Conservation (phyloP, 2,329 filamentous ascomycete species). For the Chaetoscypha palmicola region DNA sequence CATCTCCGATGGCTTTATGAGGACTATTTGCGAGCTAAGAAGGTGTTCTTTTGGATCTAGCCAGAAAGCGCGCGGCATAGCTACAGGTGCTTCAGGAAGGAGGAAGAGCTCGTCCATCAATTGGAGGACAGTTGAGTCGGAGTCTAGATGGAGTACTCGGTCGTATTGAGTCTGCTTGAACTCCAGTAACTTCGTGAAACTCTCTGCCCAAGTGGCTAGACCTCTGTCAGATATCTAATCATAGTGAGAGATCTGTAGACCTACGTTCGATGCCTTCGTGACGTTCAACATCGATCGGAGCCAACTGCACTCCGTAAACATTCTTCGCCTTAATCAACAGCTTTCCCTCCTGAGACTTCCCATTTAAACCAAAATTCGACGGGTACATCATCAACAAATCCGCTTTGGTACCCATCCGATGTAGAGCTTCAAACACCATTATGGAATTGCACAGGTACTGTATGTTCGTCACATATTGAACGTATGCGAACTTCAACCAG, state of each 20-base stretch:
- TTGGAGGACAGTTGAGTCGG: slow-evolving; percentile 29
- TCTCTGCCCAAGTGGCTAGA: slow-evolving; percentile 50
- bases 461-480: not conserved
- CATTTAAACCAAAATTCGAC: slow-evolving; percentile 30
- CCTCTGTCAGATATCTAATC: slow-evolving; percentile 8
- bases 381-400: slow-evolving; percentile 44
- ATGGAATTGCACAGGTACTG: slow-evolving; percentile 1
- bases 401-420: slow-evolving; percentile 36
- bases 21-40: slow-evolving; percentile 49
- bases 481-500: slow-evolving; percentile 2
- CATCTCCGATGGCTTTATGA: slow-evolving; percentile 46
- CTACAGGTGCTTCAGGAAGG: slow-evolving; percentile 43
- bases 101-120: slow-evolving; percentile 55
- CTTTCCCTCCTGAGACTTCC: slow-evolving; percentile 27
- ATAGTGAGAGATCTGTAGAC: not conserved
- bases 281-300: slow-evolving; percentile 36
- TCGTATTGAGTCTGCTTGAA: slow-evolving; percentile 58
- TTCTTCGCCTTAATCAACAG: slow-evolving; percentile 38
- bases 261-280: slow-evolving; percentile 21
- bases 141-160: slow-evolving; percentile 15
- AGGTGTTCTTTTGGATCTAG: slow-evolving; percentile 34
- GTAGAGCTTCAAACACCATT: slow-evolving; percentile 31
- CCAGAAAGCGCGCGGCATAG: slow-evolving; percentile 59
- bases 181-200: slow-evolving; percentile 58
- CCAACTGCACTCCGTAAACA: slow-evolving; percentile 37